Conservation (phyloP, 2,329 filamentous ascomycete species). For the Alternaria sp. region DNA sequence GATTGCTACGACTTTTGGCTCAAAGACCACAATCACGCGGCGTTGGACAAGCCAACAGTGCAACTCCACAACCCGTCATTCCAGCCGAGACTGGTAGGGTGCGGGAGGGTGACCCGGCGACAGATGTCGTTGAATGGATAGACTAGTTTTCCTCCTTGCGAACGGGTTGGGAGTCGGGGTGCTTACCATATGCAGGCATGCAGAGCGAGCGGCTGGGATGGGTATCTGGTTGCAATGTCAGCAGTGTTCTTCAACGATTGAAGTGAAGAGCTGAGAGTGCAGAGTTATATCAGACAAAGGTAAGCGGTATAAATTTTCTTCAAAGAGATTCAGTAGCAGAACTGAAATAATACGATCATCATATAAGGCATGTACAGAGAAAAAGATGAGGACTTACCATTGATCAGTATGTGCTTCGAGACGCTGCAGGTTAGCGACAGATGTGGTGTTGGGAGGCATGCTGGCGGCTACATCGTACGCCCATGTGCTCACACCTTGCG, state of each 20-base stretch:
- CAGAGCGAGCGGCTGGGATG: neutral
- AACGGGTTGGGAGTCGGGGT: slow-evolving; percentile 18
- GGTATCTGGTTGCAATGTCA: slow-evolving; percentile 24
- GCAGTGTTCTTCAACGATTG: slow-evolving; percentile 12
- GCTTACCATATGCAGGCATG: slow-evolving; percentile 32
- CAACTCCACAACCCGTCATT: slow-evolving; percentile 82
- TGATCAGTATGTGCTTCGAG: neutral
- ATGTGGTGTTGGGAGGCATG: neutral
- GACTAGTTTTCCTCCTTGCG: slow-evolving; percentile 68
- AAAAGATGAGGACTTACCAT: slow-evolving; percentile 25
- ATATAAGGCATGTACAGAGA: slow-evolving; percentile 28
- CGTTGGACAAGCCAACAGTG: slow-evolving; percentile 54
- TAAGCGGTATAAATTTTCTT: slow-evolving; percentile 67
- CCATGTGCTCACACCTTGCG: neutral
- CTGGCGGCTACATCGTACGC: neutral
- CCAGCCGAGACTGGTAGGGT: slow-evolving; percentile 67
- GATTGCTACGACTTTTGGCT: slow-evolving; percentile 44
- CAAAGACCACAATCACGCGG: slow-evolving; percentile 66
- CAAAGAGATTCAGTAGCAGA: slow-evolving; percentile 70
- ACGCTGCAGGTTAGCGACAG: neutral
- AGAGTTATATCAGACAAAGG: slow-evolving; percentile 59
- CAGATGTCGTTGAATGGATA: slow-evolving; percentile 71
- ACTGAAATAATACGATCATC: slow-evolving; percentile 62
- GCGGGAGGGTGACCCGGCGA: slow-evolving; percentile 77
- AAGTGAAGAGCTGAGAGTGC: slow-evolving; percentile 2